These are phyloP conservation scores for Mitragyna speciosa DNA, from an alignment of 257 asterid species.

Conservation along the genomic window DNA sequence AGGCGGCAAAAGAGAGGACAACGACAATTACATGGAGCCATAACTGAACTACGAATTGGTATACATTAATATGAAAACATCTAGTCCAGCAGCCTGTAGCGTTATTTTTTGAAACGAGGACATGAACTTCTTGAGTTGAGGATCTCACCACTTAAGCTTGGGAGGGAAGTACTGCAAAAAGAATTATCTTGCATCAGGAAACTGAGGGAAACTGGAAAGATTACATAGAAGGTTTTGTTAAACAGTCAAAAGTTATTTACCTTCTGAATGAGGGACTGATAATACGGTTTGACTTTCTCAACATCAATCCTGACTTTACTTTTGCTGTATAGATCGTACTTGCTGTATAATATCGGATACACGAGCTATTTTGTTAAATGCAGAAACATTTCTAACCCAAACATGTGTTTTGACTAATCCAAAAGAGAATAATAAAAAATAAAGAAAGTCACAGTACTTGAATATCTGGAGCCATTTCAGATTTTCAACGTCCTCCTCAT, in stretches of 20 bases:
- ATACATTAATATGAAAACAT: not conserved
- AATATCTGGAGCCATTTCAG: slow-evolving; percentile 45
- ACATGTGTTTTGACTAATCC: not conserved
- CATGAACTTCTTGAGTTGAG: not conserved
- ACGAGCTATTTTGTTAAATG: not conserved
- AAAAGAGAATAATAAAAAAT: no score
- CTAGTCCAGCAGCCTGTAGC: not conserved
- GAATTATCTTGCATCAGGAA: not conserved
- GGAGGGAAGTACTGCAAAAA: slow-evolving; percentile 43
- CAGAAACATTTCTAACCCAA: not conserved
- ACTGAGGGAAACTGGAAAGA: no score
- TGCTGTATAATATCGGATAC: slow-evolving; percentile 20
- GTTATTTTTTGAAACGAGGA: not conserved
- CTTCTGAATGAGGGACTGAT: slow-evolving; percentile 40
- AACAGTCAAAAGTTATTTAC: not conserved
- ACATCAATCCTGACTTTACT: slow-evolving; percentile 34
- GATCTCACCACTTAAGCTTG: slow-evolving; percentile 40
- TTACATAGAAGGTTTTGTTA: no score
- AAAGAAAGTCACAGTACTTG: slow-evolving; percentile 16
- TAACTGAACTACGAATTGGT: not conserved
- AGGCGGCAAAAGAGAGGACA: not conserved
- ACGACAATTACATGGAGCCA: not conserved
- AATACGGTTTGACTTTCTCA: slow-evolving; percentile 43
- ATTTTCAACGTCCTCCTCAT: slow-evolving; percentile 38
- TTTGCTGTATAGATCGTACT: slow-evolving; percentile 47